phyloP scores from a whole-genome alignment of 257 asterid species.

The Solanum medicagineum region DNA sequence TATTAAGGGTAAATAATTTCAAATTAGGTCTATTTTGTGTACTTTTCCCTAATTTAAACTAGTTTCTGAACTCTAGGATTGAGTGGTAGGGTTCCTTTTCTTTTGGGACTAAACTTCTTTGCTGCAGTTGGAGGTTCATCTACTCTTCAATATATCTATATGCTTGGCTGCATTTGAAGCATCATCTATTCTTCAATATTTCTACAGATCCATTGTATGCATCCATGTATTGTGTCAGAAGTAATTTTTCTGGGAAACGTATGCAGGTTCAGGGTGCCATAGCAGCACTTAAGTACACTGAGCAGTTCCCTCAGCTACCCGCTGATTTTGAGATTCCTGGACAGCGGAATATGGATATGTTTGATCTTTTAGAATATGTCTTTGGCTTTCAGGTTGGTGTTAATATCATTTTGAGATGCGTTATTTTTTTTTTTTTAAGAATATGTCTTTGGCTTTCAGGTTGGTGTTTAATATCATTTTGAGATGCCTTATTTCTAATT shows the following conservation, averaged over 20 bases:
- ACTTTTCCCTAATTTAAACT: neutral
- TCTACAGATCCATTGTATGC: neutral
- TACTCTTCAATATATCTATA: neutral
- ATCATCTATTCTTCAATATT: neutral
- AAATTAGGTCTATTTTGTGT: no score
- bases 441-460: conserved; percentile 93
- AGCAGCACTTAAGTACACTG: conserved; percentile 64
- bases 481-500: neutral
- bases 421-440: conserved; percentile 12
- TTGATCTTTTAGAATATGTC: conserved; percentile 83
- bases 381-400: conserved; percentile 85
- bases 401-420: neutral
- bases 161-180: neutral
- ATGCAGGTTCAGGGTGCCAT: conserved; percentile 79
- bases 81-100: neutral
- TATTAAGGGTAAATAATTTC: no score
- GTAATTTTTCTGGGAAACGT: neutral
- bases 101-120: neutral
- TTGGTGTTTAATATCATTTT: conserved; percentile 7
- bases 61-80: neutral
- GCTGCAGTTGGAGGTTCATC: neutral
- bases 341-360: conserved; percentile 75
- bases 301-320: conserved; percentile 80
- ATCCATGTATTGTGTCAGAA: neutral
- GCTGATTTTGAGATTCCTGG: conserved; percentile 53